Evolutionary conservation across 2,329 filamentous ascomycete species (phyloP).

Genomic region (Eutypa lata): DNA sequence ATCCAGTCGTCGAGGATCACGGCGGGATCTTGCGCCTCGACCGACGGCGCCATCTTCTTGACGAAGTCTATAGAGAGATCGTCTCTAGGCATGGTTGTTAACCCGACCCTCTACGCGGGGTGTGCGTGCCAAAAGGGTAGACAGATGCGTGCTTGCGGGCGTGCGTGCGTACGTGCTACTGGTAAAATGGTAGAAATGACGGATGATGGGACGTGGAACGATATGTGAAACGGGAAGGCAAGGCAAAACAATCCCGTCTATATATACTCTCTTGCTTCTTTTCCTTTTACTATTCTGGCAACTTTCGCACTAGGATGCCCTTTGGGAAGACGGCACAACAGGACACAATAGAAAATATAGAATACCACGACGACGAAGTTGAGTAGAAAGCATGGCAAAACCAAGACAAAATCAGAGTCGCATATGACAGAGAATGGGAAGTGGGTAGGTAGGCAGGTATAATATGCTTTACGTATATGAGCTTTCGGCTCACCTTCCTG

Average conservation of each 20-base stretch:
- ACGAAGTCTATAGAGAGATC: conserved; percentile 69
- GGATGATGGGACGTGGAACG: neutral
- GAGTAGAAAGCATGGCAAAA: too few species aligned
- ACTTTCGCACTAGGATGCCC: neutral
- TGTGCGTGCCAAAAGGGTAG: conserved; percentile 16
- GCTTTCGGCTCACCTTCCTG: conserved; percentile 2
- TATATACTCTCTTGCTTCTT: neutral
- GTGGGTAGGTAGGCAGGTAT: neutral
- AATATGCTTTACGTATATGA: neutral
- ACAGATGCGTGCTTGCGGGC: conserved; percentile 6
- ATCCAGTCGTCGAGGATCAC: conserved; percentile 77
- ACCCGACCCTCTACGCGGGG: conserved; percentile 34
- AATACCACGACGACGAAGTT: too few species aligned
- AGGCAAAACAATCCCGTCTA: neutral
- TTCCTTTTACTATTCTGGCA: neutral
- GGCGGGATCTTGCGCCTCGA: conserved; percentile 60
- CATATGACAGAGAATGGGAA: neutral
- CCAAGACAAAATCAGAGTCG: neutral
- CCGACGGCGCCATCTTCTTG: conserved; percentile 58
- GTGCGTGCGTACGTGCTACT: neutral
- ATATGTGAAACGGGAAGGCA: neutral
- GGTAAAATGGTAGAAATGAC: neutral
- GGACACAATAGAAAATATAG: neutral
- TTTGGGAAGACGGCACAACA: neutral
- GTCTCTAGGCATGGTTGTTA: conserved; percentile 71